Evolutionary conservation across 495 filamentous ascomycete genomes (phyloP).

Genomic region (Cairneyella variabilis): DNA sequence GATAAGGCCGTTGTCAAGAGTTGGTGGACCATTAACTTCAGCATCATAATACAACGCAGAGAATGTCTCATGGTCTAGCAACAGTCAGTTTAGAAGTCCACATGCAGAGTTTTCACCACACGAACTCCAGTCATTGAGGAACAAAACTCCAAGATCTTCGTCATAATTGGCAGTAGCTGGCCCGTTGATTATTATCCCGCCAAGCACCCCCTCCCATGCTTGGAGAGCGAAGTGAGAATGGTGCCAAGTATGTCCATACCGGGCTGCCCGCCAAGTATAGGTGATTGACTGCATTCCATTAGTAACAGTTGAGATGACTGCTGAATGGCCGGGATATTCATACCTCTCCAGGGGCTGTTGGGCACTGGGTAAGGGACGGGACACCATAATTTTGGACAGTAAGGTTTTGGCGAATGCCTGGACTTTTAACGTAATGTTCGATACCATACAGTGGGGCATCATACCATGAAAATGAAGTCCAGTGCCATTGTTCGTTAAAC

Average conservation of each 20-base stretch:
- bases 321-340: too few relatives aligned
- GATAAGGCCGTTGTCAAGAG: slow-evolving; percentile 38
- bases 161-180: slow-evolving; percentile 40
- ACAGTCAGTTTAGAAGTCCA: too few relatives aligned
- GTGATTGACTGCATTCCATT: slow-evolving; percentile 24
- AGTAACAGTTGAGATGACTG: too few relatives aligned
- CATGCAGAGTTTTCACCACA: too few relatives aligned
- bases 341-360: slow-evolving; percentile 48
- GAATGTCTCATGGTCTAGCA: slow-evolving; percentile 39
- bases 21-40: slow-evolving; percentile 37
- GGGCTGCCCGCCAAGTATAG: slow-evolving; percentile 41
- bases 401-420: slow-evolving; percentile 54
- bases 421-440: too few relatives aligned
- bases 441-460: too few relatives aligned
- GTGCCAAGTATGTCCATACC: slow-evolving; percentile 44
- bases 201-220: slow-evolving; percentile 51
- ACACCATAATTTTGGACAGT: slow-evolving; percentile 60
- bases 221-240: slow-evolving; percentile 39
- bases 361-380: slow-evolving; percentile 58
- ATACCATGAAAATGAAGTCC: slow-evolving; percentile 65
- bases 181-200: slow-evolving; percentile 43
- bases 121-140: slow-evolving; percentile 25
- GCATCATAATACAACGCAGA: slow-evolving; percentile 34
- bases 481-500: slow-evolving; percentile 19
- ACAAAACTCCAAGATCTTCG: slow-evolving; percentile 26